A percentile compares a stretch with the other conserved stretches of the same genome.
Evolutionary conservation across 495 filamentous ascomycete genomes (phyloP).

Genomic region (Aspergillus diversus): DNA sequence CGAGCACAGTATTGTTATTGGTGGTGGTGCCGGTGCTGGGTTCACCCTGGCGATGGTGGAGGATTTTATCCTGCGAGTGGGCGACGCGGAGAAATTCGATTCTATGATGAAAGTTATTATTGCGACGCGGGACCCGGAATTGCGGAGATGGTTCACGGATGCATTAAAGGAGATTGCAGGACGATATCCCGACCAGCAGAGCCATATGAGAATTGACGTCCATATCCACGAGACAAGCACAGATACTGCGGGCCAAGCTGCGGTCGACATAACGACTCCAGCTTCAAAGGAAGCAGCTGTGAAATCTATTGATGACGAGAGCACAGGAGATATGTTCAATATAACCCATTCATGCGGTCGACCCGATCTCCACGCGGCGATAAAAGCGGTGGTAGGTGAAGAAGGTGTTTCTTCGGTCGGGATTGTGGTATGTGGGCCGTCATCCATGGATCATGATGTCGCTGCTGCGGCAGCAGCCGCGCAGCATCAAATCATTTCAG

Average conservation of each 20-base stretch:
- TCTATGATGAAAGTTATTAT: constrained; percentile 27
- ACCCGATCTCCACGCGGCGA: constrained; percentile 42
- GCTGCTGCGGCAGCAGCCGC: constrained; percentile 53
- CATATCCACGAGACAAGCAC: neutral
- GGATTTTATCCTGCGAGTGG: constrained; percentile 46
- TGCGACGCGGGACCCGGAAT: constrained; percentile 30
- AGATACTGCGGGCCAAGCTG: neutral
- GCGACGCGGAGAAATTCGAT: constrained; percentile 22
- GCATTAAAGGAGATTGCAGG: constrained; percentile 28
- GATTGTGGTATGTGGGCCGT: constrained; percentile 56
- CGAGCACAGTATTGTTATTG: constrained; percentile 50
- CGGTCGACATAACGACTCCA: neutral
- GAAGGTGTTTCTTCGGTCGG: constrained; percentile 36
- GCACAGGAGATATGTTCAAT: neutral
- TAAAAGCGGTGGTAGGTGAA: constrained; percentile 30
- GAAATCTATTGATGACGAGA: neutral
- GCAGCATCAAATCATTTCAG: constrained; percentile 41
- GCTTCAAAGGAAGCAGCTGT: neutral
- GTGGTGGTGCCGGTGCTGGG: constrained; percentile 59
- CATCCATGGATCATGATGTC: constrained; percentile 53
- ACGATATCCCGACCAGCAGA: neutral
- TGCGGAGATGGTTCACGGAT: constrained; percentile 31
- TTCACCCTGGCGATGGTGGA: constrained; percentile 40
- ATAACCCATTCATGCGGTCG: constrained; percentile 16
- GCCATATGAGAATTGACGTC: neutral